Percentiles rank a stretch among this genome's conserved stretches.
phyloP scores from a whole-genome alignment of 1,284 basidiomycete genomes.

The Paramarasmius palmivorus region DNA sequence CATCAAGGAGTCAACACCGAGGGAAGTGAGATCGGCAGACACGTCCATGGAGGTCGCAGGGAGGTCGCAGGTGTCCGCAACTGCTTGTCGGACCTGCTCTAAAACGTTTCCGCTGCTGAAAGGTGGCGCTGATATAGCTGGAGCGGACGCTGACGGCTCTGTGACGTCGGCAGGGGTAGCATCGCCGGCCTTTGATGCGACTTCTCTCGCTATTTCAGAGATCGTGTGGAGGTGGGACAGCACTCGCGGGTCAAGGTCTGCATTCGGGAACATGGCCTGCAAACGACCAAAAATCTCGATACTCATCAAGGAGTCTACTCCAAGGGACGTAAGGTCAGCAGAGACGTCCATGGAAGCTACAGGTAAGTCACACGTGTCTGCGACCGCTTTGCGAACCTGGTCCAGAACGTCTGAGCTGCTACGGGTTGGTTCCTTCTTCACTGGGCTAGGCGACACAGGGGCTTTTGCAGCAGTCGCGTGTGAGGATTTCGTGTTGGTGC shows the following conservation, averaged over 20 bases:
- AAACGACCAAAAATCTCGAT: slow-evolving; percentile 49
- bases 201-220: slow-evolving; percentile 29
- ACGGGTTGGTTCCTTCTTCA: not conserved
- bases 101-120: not conserved
- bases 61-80: slow-evolving; percentile 47
- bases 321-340: slow-evolving; percentile 44
- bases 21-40: slow-evolving; percentile 39
- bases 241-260: slow-evolving; percentile 30
- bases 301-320: slow-evolving; percentile 58
- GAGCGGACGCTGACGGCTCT: not conserved
- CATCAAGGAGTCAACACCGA: slow-evolving; percentile 60
- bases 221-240: slow-evolving; percentile 40
- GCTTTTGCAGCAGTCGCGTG: not conserved
- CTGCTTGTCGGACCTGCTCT: slow-evolving; percentile 28
- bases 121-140: not conserved
- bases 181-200: slow-evolving; percentile 7
- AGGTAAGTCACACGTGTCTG: slow-evolving; percentile 43
- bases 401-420: not conserved
- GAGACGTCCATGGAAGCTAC: slow-evolving; percentile 27
- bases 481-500: not conserved
- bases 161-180: not conserved
- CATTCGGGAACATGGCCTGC: slow-evolving; percentile 32
- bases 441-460: not conserved
- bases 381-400: slow-evolving; percentile 35
- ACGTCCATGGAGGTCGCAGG: slow-evolving; percentile 26